Evolutionary conservation across 2,329 filamentous ascomycete genomes (phyloP).

Genomic region (Fusarium anguioides): DNA sequence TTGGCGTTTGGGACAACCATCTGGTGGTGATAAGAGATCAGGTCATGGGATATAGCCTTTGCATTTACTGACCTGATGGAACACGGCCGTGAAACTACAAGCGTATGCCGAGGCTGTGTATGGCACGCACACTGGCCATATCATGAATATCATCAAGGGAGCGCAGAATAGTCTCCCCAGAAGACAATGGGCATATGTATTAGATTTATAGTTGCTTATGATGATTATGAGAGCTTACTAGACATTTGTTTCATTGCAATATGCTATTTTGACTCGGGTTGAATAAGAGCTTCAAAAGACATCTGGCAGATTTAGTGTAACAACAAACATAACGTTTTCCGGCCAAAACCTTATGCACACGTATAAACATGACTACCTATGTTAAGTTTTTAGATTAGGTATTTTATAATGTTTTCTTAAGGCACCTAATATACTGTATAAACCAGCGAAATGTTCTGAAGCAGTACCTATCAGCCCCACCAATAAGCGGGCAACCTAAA

Average conservation of each 20-base stretch:
- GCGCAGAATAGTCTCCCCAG: background rate
- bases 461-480: background rate
- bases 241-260: background rate
- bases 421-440: background rate
- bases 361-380: too few relatives aligned
- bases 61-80: slow-evolving; percentile 18
- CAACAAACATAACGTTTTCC: background rate
- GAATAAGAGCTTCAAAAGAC: background rate
- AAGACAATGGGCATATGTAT: background rate
- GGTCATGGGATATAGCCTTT: slow-evolving; percentile 26
- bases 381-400: too few relatives aligned
- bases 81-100: slow-evolving; percentile 5
- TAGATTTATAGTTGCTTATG: slow-evolving; percentile 8
- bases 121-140: slow-evolving; percentile 4
- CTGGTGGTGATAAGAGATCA: slow-evolving; percentile 10
- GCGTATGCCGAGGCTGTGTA: slow-evolving; percentile 14
- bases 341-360: background rate
- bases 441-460: background rate
- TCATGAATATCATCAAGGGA: slow-evolving; percentile 6
- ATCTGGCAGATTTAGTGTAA: background rate
- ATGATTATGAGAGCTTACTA: slow-evolving; percentile 3
- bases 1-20: slow-evolving; percentile 38
- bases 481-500: background rate
- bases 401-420: background rate
- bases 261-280: background rate